These are phyloP conservation scores for Pythium dissimile DNA, from an alignment of 352 stramenopile species.

Conservation along the genomic window DNA sequence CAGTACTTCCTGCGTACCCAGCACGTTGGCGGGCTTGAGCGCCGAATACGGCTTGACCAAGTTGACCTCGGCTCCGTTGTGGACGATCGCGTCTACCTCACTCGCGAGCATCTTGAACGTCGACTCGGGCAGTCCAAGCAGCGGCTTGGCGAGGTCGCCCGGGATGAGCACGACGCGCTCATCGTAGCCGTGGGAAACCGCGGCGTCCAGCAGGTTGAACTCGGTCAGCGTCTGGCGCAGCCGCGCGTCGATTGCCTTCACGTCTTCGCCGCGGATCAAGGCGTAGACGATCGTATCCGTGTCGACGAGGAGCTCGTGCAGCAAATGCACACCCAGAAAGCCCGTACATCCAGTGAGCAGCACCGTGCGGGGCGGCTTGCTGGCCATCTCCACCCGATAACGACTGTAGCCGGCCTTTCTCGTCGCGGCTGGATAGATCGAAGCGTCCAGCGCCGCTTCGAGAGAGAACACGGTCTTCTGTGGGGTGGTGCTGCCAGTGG, in stretches of 20 bases:
- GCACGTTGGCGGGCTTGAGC: conserved; percentile 87
- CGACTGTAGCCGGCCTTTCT: conserved; percentile 75
- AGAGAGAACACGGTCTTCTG: conserved; percentile 53
- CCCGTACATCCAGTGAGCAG: conserved; percentile 91
- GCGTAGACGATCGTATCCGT: conserved; percentile 78
- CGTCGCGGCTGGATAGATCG: conserved; percentile 70
- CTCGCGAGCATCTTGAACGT: conserved; percentile 86
- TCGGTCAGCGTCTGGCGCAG: conserved; percentile 54
- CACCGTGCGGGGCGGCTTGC: conserved; percentile 64
- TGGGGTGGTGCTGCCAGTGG: not conserved
- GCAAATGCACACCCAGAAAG: conserved; percentile 85
- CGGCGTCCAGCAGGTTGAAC: conserved; percentile 48
- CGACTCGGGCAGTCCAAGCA: conserved; percentile 76
- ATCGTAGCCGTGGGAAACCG: conserved; percentile 60
- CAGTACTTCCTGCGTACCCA: conserved; percentile 88
- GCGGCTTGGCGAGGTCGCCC: conserved; percentile 77
- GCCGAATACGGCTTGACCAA: conserved; percentile 89
- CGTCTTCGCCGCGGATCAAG: conserved; percentile 63
- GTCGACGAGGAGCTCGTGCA: conserved; percentile 75
- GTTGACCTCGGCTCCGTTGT: conserved; percentile 92
- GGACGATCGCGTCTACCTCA: conserved; percentile 89
- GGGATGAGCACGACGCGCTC: conserved; percentile 58
- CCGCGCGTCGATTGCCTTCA: conserved; percentile 45
- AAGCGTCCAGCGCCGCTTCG: conserved; percentile 60
- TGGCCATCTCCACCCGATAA: conserved; percentile 75